A percentile compares a stretch with the other conserved stretches of the same genome.
These are phyloP conservation scores for Beauveria caledonica DNA, from an alignment of 2,329 filamentous ascomycete species.

Conservation along the genomic window DNA sequence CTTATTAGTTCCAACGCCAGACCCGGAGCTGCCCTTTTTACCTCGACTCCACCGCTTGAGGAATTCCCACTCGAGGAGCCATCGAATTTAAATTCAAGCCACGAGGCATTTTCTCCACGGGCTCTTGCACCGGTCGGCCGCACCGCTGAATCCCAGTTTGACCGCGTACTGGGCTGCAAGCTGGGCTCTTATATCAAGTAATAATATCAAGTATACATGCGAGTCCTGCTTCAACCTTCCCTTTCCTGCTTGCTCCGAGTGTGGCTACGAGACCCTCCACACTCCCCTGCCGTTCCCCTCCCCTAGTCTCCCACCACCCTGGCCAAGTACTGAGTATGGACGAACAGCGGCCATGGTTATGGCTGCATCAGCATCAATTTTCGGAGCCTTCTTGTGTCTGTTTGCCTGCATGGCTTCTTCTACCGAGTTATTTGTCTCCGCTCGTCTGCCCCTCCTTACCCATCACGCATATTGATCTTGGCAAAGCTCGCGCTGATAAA, in stretches of 20 bases:
- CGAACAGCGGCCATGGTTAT: neutral
- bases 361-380: neutral
- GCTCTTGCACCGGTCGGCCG: neutral
- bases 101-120: neutral
- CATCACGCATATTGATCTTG: neutral
- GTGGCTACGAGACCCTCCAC: neutral
- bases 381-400: no score
- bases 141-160: neutral
- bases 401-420: neutral
- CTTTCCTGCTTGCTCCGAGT: constrained; percentile 4
- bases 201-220: neutral
- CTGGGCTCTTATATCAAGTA: neutral
- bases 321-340: no score
- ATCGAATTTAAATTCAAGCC: neutral
- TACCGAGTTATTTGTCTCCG: neutral
- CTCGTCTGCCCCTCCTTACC: neutral
- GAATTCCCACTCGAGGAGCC: neutral
- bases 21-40: neutral
- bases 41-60: neutral
- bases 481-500: neutral
- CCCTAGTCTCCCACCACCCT: neutral
- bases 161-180: neutral
- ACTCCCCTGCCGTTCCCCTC: neutral
- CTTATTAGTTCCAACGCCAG: neutral
- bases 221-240: neutral